These are phyloP conservation scores for Diaporthe longicolla DNA, from an alignment of 2,329 filamentous ascomycete species.

Conservation along the genomic window DNA sequence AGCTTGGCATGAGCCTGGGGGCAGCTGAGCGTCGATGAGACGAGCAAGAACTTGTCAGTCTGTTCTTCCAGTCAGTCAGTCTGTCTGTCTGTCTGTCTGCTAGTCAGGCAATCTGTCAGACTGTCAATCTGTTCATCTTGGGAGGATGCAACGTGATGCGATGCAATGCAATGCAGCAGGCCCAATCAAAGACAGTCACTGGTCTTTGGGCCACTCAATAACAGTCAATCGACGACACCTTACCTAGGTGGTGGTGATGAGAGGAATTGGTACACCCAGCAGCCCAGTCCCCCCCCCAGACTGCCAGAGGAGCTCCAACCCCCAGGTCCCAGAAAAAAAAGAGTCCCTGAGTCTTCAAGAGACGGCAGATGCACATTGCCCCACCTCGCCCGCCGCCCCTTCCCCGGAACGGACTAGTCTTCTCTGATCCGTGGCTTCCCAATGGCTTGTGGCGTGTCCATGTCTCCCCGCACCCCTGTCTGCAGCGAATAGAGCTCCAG, in stretches of 20 bases:
- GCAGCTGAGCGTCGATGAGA: not conserved
- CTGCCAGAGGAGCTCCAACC: not conserved
- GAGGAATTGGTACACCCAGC: not conserved
- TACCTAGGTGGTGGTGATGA: not conserved
- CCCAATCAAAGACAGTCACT: not conserved
- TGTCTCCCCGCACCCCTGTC: slow-evolving; percentile 11
- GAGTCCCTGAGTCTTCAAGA: slow-evolving; percentile 20
- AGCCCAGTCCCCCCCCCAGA: not conserved
- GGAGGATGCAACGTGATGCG: slow-evolving; percentile 13
- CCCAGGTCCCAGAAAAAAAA: slow-evolving; percentile 2
- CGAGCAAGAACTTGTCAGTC: not conserved
- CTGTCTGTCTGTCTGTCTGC: not conserved
- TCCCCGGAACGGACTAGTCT: slow-evolving; percentile 29
- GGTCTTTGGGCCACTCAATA: slow-evolving; percentile 1
- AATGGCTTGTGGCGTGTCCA: slow-evolving; percentile 17
- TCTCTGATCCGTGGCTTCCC: slow-evolving; percentile 18
- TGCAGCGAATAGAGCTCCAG: slow-evolving; percentile 32
- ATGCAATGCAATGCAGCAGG: slow-evolving; percentile 18
- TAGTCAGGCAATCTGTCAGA: too few species aligned
- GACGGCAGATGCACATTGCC: slow-evolving; percentile 26
- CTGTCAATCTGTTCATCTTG: not conserved
- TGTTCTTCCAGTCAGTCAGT: not conserved
- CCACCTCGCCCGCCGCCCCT: slow-evolving; percentile 1
- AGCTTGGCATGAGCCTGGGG: slow-evolving; percentile 1
- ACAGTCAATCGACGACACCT: not conserved